phyloP scores from a whole-genome alignment of 768 basidiomycete species.

The Mycena latifolia region DNA sequence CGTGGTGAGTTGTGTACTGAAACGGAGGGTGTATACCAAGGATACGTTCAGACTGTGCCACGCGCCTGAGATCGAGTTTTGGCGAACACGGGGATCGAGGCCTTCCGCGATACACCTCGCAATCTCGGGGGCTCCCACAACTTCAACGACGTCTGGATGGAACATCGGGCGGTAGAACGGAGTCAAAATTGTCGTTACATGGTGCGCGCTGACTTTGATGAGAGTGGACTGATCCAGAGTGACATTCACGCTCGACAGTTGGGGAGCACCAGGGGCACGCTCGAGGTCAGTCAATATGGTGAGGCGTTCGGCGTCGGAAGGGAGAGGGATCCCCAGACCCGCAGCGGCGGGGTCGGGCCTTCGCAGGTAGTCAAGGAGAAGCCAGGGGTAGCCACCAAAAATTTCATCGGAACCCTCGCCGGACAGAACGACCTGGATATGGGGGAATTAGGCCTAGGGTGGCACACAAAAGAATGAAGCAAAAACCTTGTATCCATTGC shows the following conservation, averaged over 20 bases:
- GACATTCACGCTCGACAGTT: neutral
- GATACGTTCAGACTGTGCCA: constrained; percentile 32
- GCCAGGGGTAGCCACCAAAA: constrained; percentile 14
- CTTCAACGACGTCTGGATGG: neutral
- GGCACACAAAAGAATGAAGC: neutral
- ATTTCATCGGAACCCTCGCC: constrained; percentile 24
- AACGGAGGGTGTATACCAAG: constrained; percentile 4
- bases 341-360: neutral
- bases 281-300: neutral
- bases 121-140: neutral
- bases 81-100: neutral
- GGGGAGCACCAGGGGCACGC: neutral
- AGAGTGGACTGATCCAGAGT: neutral
- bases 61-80: constrained; percentile 6
- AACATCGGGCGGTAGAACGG: constrained; percentile 1
- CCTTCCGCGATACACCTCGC: constrained; percentile 16
- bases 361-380: constrained; percentile 9
- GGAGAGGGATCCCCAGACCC: constrained; percentile 10
- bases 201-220: neutral
- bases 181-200: neutral
- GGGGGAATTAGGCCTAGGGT: too few species aligned
- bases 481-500: constrained; percentile 33
- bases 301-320: constrained; percentile 16
- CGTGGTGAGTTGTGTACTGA: neutral
- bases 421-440: neutral